Base-by-base conservation (phyloP, 768 basidiomycete species). In the Megacollybia marginata region DNA sequence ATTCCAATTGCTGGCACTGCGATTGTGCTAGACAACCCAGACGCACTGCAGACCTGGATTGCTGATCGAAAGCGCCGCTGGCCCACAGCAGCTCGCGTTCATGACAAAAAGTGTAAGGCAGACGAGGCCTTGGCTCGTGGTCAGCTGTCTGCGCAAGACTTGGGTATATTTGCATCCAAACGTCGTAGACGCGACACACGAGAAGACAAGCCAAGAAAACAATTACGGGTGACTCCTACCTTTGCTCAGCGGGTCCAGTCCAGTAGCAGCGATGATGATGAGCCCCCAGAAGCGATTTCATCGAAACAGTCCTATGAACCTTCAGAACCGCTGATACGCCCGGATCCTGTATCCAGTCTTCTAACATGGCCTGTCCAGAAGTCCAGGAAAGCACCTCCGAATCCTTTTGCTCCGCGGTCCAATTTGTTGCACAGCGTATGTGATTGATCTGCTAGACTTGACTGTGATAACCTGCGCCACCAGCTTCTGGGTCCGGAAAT, bases 401-500 rank as follows among this genome's bases (percentile, higher is more conserved):
- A 85, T 64, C 81, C 82, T 1, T 91, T 90, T 56, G 75, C 73
- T 34, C 70, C 79, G 20, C 76, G 84, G 16, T 77, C 86, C 7
- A 81, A 82, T 13, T 72, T 96, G 16, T 68, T 96, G 49, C 85
- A 86, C 52, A 92, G 85, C 57, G 92, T 93, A 64, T 62, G 81
- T 66, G 9, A 46, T 13, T 28, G 44, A 42, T 42, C 33, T 23
- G 47, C 47, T 16, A 15, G 34, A 36, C n/a, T 45, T 40, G 13
- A 43, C 4, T n/a, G n/a, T 19, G 46, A 12, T 43, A 57, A 19
- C 19, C 36, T 45, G 20, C 13, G 32, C 19, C 48, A 47, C 28
- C 57, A 93, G 89, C 69, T 96, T 11, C 74, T 96, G 5, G 69
- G 85, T 16, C 88, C 86, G 11, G 92, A 95, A 61, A 92, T 95